phyloP scores from a whole-genome alignment of 306 rosid species.

The Oemleria cerasiformis region DNA sequence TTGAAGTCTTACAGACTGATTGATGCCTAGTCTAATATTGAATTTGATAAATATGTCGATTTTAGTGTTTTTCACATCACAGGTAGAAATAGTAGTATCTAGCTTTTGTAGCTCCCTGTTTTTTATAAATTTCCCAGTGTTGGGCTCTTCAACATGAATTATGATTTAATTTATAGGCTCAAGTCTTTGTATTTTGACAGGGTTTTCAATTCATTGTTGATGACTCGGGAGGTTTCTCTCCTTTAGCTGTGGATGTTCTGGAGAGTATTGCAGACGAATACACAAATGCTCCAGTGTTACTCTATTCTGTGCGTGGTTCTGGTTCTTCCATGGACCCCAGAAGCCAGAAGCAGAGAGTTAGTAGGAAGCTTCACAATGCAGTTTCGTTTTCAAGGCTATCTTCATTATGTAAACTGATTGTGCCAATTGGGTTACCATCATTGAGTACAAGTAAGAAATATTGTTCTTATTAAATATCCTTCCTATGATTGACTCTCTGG shows the following conservation, averaged over 20 bases:
- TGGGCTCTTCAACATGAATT: not conserved
- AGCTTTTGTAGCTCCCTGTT: not conserved
- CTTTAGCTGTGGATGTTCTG: conserved; percentile 68
- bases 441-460: conserved; percentile 59
- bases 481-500: conserved; percentile 16
- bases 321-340: conserved; percentile 34
- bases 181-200: conserved; percentile 39
- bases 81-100: not conserved
- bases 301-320: conserved; percentile 64
- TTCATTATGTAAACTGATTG: conserved; percentile 65
- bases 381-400: conserved; percentile 81
- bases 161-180: not conserved
- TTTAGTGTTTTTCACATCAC: not conserved
- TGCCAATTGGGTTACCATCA: conserved; percentile 78
- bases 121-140: not conserved
- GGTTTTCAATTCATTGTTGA: conserved; percentile 86
- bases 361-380: conserved; percentile 73
- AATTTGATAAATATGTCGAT: not conserved
- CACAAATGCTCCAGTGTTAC: conserved; percentile 58
- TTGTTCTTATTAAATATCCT: conserved; percentile 8
- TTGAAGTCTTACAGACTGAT: not conserved
- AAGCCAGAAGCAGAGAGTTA: conserved; percentile 55
- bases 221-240: conserved; percentile 88
- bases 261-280: conserved; percentile 86
- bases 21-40: not conserved